phyloP scores from a whole-genome alignment of 179 eudicot genomes.

The Silene coronaria region DNA sequence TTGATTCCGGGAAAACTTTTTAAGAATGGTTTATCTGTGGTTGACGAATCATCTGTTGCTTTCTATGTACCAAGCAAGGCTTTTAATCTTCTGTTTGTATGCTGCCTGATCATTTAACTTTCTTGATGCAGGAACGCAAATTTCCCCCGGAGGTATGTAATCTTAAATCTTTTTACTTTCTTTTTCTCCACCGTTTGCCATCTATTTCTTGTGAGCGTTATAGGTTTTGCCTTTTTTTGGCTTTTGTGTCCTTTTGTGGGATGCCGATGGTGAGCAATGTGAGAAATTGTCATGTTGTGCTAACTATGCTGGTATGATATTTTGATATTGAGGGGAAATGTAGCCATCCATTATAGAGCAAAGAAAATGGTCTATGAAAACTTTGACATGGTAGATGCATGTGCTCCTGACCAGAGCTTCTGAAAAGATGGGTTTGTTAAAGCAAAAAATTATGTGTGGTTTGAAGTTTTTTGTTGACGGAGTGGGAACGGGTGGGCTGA shows the following conservation, averaged over 20 bases:
- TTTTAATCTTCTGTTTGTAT: neutral
- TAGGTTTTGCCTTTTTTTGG: conserved; percentile 6
- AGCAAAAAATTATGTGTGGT: neutral
- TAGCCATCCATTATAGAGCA: conserved; percentile 3
- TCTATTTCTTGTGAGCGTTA: neutral
- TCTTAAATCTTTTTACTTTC: neutral
- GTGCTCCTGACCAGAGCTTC: neutral
- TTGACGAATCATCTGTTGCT: neutral
- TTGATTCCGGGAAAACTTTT: neutral
- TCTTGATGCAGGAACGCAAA: conserved; percentile 70
- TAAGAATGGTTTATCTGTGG: neutral
- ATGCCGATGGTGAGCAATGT: conserved; percentile 5
- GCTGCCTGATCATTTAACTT: conserved; percentile 16
- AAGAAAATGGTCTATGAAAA: neutral
- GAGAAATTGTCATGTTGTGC: neutral
- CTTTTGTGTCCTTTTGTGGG: neutral
- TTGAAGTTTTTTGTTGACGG: neutral
- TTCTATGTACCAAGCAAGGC: neutral
- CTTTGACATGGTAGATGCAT: neutral
- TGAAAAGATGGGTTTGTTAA: neutral
- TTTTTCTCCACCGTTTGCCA: conserved; percentile 5
- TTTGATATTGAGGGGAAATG: conserved; percentile 7
- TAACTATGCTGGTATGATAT: neutral
- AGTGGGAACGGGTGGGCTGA: neutral
- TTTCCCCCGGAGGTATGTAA: conserved; percentile 70